Evolutionary conservation across 306 rosid genomes (phyloP).

Genomic region (Purshia tridentata): DNA sequence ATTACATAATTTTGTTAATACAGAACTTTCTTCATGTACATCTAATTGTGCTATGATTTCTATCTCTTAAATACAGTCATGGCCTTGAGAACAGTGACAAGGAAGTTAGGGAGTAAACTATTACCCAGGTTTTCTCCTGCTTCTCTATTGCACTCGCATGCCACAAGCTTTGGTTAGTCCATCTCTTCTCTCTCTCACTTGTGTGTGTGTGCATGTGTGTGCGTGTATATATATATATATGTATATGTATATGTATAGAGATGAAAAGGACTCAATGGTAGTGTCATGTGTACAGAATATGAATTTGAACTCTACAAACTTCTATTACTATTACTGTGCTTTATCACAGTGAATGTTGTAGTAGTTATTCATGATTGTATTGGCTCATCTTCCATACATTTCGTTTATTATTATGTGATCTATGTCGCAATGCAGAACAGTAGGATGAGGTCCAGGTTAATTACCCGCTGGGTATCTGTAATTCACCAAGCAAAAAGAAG

Average conservation of each 20-base stretch:
- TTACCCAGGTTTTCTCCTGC: constrained; percentile 55
- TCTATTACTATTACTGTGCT: background rate
- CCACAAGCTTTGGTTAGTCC: constrained; percentile 90
- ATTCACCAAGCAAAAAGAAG: background rate
- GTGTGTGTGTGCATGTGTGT: background rate
- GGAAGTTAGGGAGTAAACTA: constrained; percentile 49
- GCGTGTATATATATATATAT: background rate
- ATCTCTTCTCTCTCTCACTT: background rate
- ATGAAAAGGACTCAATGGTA: background rate
- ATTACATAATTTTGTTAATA: too few relatives aligned
- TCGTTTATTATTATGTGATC: too few relatives aligned
- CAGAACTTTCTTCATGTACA: background rate
- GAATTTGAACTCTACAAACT: background rate
- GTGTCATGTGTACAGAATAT: background rate
- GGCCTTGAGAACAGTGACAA: constrained; percentile 57
- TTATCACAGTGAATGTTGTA: background rate
- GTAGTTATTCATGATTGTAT: background rate
- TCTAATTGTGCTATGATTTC: background rate
- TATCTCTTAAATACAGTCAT: constrained; percentile 30
- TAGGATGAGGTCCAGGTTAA: background rate
- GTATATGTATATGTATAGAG: background rate
- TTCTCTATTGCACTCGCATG: constrained; percentile 71
- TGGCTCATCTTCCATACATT: too few relatives aligned
- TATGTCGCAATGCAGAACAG: too few relatives aligned
- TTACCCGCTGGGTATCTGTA: background rate